Evolutionary conservation across 306 rosid genomes (phyloP).

Genomic region (Cicer bijugum): DNA sequence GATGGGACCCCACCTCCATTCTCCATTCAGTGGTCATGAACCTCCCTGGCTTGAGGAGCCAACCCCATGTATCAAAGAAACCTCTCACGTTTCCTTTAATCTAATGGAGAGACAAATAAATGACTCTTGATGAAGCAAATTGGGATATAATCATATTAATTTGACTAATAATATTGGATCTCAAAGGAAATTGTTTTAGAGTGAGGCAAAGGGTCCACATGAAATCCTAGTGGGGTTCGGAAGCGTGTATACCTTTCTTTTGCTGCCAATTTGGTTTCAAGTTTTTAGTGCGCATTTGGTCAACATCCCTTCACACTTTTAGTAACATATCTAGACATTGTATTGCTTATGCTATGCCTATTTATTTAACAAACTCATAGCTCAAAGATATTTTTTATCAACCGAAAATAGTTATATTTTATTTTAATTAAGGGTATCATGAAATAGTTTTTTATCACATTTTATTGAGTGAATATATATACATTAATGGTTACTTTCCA

Average conservation of each 20-base stretch:
- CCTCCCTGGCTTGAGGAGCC: slow-evolving; percentile 70
- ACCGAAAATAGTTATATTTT: too few species aligned
- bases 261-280: slow-evolving; percentile 35
- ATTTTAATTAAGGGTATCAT: too few species aligned
- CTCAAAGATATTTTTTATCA: too few species aligned
- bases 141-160: slow-evolving; percentile 14
- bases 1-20: slow-evolving; percentile 42
- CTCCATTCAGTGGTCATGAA: slow-evolving; percentile 28
- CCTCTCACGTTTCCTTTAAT: slow-evolving; percentile 2
- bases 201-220: slow-evolving; percentile 32
- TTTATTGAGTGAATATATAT: too few species aligned
- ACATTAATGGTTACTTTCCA: too few species aligned
- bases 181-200: not conserved
- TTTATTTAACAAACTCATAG: not conserved
- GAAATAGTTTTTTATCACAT: too few species aligned
- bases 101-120: slow-evolving; percentile 12
- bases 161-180: not conserved
- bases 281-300: slow-evolving; percentile 51
- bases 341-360: not conserved
- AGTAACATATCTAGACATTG: slow-evolving; percentile 43
- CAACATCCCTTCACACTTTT: slow-evolving; percentile 42
- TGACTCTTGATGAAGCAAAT: slow-evolving; percentile 3
- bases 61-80: slow-evolving; percentile 44
- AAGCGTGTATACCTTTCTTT: slow-evolving; percentile 56
- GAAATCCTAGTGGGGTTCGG: slow-evolving; percentile 62